Conservation (phyloP, 495 filamentous ascomycete genomes). For the Collariella sp. region DNA sequence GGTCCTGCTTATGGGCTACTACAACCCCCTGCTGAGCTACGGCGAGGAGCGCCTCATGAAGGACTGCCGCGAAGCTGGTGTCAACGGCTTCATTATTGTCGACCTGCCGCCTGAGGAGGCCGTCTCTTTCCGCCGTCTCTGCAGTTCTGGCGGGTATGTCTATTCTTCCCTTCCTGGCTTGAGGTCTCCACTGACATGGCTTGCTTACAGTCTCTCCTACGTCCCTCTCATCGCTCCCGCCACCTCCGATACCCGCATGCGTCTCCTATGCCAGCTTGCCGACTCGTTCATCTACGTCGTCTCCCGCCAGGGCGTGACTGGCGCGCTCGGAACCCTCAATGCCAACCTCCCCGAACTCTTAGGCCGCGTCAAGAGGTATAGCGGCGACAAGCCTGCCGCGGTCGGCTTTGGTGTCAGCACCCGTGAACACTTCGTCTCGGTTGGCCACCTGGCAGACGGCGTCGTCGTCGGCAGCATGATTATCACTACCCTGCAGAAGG, state of each 20-base stretch:
- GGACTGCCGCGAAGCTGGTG: conserved; percentile 77
- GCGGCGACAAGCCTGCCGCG: conserved; percentile 80
- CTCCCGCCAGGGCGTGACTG: conserved; percentile 94
- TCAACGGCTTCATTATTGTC: conserved; percentile 97
- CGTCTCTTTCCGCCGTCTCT: conserved; percentile 78
- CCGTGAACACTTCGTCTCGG: conserved; percentile 81
- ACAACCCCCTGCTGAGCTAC: conserved; percentile 88
- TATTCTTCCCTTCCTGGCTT: no score
- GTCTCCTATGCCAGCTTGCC: conserved; percentile 89
- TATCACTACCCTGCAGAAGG: conserved; percentile 66
- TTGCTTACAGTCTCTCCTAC: conserved; percentile 62
- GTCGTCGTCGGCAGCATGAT: conserved; percentile 97
- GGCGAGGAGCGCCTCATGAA: conserved; percentile 81
- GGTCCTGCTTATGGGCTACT: conserved; percentile 96
- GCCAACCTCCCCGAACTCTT: conserved; percentile 71
- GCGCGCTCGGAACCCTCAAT: conserved; percentile 75
- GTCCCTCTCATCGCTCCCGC: conserved; percentile 91
- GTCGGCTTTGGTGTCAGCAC: conserved; percentile 96
- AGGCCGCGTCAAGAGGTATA: conserved; percentile 78
- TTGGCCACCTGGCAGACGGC: conserved; percentile 78
- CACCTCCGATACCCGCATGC: conserved; percentile 88
- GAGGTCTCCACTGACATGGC: conserved; percentile 1
- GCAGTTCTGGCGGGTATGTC: conserved; percentile 60
- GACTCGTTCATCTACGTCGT: conserved; percentile 99
- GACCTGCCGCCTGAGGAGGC: conserved; percentile 97